phyloP scores from a whole-genome alignment of 768 basidiomycete species.

The Aureoboletus auriporus region DNA sequence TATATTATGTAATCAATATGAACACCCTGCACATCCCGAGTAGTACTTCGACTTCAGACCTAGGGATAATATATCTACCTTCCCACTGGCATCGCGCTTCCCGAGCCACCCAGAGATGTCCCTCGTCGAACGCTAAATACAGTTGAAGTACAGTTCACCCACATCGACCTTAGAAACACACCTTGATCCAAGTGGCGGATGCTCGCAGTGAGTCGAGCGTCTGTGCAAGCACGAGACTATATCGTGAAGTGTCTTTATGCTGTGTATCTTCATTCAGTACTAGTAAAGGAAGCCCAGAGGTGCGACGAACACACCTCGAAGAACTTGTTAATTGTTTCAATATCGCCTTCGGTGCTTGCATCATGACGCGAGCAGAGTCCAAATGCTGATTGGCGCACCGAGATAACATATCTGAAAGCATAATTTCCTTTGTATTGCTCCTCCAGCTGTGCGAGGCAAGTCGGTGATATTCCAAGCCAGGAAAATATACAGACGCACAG shows the following conservation, averaged over 20 bases:
- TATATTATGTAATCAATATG: constrained; percentile 13
- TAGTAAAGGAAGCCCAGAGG: background rate
- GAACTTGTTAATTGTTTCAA: constrained; percentile 57
- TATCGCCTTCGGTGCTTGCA: constrained; percentile 58
- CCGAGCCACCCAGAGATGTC: constrained; percentile 57
- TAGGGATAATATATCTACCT: background rate
- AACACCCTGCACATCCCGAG: background rate
- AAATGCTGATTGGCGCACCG: constrained; percentile 34
- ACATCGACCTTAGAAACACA: constrained; percentile 24
- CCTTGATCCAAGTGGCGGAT: constrained; percentile 59
- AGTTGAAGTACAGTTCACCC: background rate
- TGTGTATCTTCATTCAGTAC: constrained; percentile 17
- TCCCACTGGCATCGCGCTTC: background rate
- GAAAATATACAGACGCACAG: constrained; percentile 35
- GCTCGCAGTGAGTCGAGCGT: constrained; percentile 64
- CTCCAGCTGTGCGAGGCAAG: constrained; percentile 40
- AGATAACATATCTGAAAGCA: constrained; percentile 48
- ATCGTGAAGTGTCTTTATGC: constrained; percentile 70
- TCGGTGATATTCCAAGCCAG: background rate
- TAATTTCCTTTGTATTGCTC: constrained; percentile 72
- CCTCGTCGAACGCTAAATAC: constrained; percentile 48
- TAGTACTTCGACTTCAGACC: background rate
- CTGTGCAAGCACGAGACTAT: constrained; percentile 59
- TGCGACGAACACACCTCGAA: constrained; percentile 55
- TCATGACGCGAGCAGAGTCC: background rate